These are phyloP conservation scores for Phytophthora sojae DNA, from an alignment of 352 stramenopile genomes.

Conservation along the genomic window DNA sequence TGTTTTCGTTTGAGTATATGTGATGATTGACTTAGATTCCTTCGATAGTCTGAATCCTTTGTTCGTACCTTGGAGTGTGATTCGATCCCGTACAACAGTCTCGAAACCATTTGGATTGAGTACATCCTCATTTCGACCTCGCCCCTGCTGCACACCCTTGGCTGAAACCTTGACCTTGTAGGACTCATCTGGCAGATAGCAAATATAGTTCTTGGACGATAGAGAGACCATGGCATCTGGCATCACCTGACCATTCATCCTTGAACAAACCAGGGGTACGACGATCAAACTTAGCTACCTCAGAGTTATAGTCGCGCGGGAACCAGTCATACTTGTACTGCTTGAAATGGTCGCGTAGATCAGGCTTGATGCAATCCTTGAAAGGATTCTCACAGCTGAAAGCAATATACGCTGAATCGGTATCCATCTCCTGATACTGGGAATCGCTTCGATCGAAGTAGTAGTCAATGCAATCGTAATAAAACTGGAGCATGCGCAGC, in stretches of 20 bases:
- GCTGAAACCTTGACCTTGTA: background rate
- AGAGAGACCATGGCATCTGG: background rate
- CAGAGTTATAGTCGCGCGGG: background rate
- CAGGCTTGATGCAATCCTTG: background rate
- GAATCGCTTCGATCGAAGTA: background rate
- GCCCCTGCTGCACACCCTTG: background rate
- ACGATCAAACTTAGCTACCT: background rate
- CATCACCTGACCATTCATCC: background rate
- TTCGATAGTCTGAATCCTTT: background rate
- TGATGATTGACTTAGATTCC: too few relatives aligned
- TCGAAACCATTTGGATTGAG: background rate
- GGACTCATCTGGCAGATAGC: background rate
- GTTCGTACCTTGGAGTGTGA: background rate
- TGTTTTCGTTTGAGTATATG: background rate
- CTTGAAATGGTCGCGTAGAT: background rate
- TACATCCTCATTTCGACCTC: background rate
- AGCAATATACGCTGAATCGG: background rate
- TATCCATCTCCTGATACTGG: background rate
- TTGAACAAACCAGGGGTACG: background rate
- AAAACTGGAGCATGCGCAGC: background rate
- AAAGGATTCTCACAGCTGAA: background rate
- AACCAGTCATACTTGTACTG: background rate
- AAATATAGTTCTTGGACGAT: background rate
- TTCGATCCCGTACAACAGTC: background rate
- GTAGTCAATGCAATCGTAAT: background rate